Conservation (phyloP, 371 early-diverging fungal species). For the Blyttiomyces sp. region DNA sequence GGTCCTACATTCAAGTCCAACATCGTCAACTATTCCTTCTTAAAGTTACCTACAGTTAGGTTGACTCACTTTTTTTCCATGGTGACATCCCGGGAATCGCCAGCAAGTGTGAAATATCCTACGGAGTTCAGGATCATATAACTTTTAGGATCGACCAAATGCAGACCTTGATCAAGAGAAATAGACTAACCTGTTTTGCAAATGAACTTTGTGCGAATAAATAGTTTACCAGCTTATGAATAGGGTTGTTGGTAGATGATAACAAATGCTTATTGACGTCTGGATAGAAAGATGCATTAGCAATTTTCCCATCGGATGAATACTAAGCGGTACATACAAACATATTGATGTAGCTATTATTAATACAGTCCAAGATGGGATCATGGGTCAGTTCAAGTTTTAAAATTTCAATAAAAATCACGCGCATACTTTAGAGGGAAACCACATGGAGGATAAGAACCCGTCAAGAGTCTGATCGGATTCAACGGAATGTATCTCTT, state of each 20-base stretch:
- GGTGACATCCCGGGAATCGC: neutral
- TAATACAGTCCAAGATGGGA: neutral
- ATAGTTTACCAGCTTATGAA: constrained; percentile 43
- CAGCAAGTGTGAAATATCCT: neutral
- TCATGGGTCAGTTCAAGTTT: neutral
- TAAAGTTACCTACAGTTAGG: neutral
- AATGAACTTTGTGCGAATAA: constrained; percentile 43
- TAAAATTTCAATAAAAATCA: neutral
- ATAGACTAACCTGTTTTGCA: constrained; percentile 14
- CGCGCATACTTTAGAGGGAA: constrained; percentile 46
- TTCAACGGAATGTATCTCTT: neutral
- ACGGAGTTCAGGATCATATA: no score
- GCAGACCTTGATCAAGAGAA: neutral
- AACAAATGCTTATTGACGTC: constrained; percentile 57
- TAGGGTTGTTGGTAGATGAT: constrained; percentile 19
- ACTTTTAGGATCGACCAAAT: neutral
- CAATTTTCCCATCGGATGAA: neutral
- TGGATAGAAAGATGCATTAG: constrained; percentile 15
- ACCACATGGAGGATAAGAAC: constrained; percentile 42
- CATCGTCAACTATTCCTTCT: neutral
- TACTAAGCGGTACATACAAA: constrained; percentile 16
- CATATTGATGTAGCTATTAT: constrained; percentile 28
- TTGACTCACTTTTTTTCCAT: constrained; percentile 1
- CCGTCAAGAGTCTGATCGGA: constrained; percentile 23
- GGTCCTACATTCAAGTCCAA: neutral